Conservation (phyloP, 225 moss, liverwort and hornwort species). For the Bryoerythrophyllum caledonicum region DNA sequence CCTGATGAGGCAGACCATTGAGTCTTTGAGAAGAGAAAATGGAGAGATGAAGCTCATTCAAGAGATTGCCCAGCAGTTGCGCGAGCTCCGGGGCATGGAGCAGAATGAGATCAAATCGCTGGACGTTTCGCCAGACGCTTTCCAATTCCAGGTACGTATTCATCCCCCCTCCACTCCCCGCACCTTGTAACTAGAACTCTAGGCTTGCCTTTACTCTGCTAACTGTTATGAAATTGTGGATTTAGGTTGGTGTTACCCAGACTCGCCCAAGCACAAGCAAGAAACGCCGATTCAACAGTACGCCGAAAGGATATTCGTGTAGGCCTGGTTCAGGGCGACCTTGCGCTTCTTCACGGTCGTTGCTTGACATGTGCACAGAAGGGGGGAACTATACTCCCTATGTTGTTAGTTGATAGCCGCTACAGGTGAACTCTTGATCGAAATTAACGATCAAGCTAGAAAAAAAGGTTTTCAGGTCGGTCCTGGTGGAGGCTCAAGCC, state of each 20-base stretch:
- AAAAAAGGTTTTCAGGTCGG: slow-evolving; percentile 5
- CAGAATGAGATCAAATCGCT: slow-evolving; percentile 27
- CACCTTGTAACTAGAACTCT: neutral
- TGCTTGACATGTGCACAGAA: slow-evolving; percentile 34
- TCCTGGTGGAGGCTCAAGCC: slow-evolving; percentile 15
- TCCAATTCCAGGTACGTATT: slow-evolving; percentile 49
- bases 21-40: slow-evolving; percentile 59
- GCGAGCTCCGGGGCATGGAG: slow-evolving; percentile 60
- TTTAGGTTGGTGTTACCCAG: slow-evolving; percentile 33
- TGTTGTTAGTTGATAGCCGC: slow-evolving; percentile 1
- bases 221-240: neutral
- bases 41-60: slow-evolving; percentile 68
- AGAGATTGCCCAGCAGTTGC: slow-evolving; percentile 64
- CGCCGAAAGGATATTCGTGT: slow-evolving; percentile 42
- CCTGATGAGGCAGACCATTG: slow-evolving; percentile 66
- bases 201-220: neutral
- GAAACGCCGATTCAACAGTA: slow-evolving; percentile 51
- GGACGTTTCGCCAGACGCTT: slow-evolving; percentile 19
- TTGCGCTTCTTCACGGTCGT: slow-evolving; percentile 31
- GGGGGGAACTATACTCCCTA: slow-evolving; percentile 10
- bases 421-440: slow-evolving; percentile 9
- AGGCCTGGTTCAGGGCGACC: slow-evolving; percentile 45
- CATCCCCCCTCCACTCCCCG: neutral
- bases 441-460: slow-evolving; percentile 6
- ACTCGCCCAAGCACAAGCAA: slow-evolving; percentile 43